Conservation (phyloP, 2,329 filamentous ascomycete species). For the Lomentospora prolificans region DNA sequence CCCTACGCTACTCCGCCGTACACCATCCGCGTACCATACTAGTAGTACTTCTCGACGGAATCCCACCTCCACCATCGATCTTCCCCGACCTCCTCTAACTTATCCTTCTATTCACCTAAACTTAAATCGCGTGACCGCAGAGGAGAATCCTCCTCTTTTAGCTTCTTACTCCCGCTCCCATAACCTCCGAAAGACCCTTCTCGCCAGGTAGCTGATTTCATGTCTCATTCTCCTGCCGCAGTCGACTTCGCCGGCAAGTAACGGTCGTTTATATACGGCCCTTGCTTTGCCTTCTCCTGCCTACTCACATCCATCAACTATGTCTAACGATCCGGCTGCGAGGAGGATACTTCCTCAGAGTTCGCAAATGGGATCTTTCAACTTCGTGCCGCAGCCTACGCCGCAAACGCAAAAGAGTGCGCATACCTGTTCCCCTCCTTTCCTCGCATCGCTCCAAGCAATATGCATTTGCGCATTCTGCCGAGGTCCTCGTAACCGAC, state of each 20-base stretch:
- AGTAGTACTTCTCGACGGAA: not conserved
- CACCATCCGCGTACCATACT: not conserved
- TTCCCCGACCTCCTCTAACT: not conserved
- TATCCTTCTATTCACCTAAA: not conserved
- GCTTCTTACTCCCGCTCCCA: not conserved
- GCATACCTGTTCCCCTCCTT: constrained; percentile 23
- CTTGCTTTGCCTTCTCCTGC: not conserved
- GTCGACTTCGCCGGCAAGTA: constrained; percentile 3
- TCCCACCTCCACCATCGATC: not conserved
- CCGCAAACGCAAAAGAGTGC: constrained; percentile 36
- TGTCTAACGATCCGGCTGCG: constrained; percentile 54
- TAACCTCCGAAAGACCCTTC: constrained; percentile 9
- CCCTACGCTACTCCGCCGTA: not conserved
- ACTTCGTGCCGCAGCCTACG: constrained; percentile 56
- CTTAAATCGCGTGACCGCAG: not conserved
- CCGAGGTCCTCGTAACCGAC: constrained; percentile 9
- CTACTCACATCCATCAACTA: constrained; percentile 21
- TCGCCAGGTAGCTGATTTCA: constrained; percentile 18
- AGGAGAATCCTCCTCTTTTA: not conserved
- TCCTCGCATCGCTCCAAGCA: constrained; percentile 2
- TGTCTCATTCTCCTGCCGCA: constrained; percentile 16
- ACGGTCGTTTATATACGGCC: not conserved
- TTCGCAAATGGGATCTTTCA: constrained; percentile 63
- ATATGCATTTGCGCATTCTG: constrained; percentile 8
- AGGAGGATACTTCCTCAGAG: constrained; percentile 57